These are phyloP conservation scores for Coniferiporia sulphurascens DNA, from an alignment of 1,284 basidiomycete species.

Conservation along the genomic window DNA sequence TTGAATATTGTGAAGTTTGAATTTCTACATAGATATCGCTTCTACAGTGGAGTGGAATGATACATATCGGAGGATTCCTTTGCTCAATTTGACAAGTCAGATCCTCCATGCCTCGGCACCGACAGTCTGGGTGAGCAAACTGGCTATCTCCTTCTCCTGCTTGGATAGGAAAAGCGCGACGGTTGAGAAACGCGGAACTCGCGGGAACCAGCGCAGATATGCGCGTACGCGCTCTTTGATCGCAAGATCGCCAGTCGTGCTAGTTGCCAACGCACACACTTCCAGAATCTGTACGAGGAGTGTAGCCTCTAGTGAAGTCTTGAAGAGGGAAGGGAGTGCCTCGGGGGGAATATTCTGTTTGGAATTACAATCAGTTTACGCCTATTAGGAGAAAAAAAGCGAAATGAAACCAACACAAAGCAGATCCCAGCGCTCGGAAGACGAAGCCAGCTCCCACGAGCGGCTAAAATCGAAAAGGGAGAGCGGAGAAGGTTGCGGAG, in stretches of 20 bases:
- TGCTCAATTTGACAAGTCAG: background rate
- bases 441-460: conserved; percentile 39
- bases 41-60: too few species aligned
- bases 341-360: conserved; percentile 47
- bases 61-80: too few species aligned
- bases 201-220: conserved; percentile 48
- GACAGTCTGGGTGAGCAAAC: background rate
- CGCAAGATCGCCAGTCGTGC: conserved; percentile 11
- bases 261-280: conserved; percentile 39
- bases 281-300: conserved; percentile 52
- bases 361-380: background rate
- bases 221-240: conserved; percentile 27
- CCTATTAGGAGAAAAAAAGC: background rate
- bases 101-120: conserved; percentile 2
- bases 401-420: conserved; percentile 39
- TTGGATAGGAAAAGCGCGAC: conserved; percentile 57
- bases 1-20: too few species aligned
- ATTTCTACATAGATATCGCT: too few species aligned
- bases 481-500: conserved; percentile 29
- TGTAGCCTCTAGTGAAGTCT: conserved; percentile 59
- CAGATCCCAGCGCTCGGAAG: conserved; percentile 46
- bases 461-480: conserved; percentile 57
- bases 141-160: conserved; percentile 39
- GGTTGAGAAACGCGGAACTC: conserved; percentile 56
- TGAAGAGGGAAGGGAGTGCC: conserved; percentile 54